Conservation (phyloP, 768 basidiomycete species). For the Leucosporidium creatinivorum region DNA sequence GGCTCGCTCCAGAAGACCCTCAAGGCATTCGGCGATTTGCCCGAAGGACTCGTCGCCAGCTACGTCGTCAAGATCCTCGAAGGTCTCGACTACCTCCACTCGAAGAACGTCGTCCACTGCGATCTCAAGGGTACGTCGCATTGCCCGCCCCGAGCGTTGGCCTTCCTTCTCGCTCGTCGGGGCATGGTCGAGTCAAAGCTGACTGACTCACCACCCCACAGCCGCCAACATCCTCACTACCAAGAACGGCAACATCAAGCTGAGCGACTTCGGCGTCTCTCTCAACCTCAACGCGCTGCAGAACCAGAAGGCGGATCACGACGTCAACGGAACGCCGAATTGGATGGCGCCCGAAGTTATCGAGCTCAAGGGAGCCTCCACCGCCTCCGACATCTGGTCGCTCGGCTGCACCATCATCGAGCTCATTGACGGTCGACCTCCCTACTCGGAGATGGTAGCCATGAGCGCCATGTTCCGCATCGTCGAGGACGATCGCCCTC, state of each 20-base stretch:
- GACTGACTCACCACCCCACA: background rate
- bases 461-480: constrained; percentile 88
- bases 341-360: constrained; percentile 99
- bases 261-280: constrained; percentile 95
- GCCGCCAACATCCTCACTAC: constrained; percentile 98
- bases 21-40: constrained; percentile 86
- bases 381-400: constrained; percentile 92
- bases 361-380: constrained; percentile 84
- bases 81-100: constrained; percentile 85
- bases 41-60: constrained; percentile 80
- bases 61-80: constrained; percentile 97
- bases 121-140: constrained; percentile 62
- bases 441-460: constrained; percentile 67
- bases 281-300: constrained; percentile 86
- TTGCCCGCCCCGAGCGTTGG: no score
- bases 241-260: constrained; percentile 93
- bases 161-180: no score
- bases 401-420: constrained; percentile 91
- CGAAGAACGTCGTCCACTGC: constrained; percentile 77
- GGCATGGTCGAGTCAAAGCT: no score
- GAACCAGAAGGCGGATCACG: constrained; percentile 67
- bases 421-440: constrained; percentile 82
- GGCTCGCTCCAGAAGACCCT: constrained; percentile 89
- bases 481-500: constrained; percentile 78
- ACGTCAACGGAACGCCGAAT: constrained; percentile 73